Evolutionary conservation across 208 protist genomes (phyloP).

Genomic region (Leishmania braziliensis): DNA sequence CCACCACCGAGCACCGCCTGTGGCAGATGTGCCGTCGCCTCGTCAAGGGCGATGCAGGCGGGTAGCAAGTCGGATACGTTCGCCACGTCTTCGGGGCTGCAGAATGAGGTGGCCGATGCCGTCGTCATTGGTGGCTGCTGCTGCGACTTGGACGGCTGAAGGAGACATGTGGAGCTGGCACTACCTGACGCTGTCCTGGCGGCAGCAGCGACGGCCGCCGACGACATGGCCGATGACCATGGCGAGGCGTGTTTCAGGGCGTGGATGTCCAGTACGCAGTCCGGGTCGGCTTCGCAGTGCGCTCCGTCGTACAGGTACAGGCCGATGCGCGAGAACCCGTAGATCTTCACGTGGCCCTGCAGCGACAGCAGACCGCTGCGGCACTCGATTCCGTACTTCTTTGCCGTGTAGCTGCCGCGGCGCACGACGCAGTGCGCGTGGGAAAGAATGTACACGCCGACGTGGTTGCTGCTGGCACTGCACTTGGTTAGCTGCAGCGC

Average conservation of each 20-base stretch:
- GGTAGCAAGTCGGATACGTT: slow-evolving; percentile 39
- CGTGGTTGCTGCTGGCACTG: slow-evolving; percentile 62
- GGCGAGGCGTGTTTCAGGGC: slow-evolving; percentile 8
- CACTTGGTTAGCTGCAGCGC: slow-evolving; percentile 54
- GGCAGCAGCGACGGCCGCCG: not conserved
- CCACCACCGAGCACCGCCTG: slow-evolving; percentile 62
- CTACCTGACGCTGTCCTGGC: slow-evolving; percentile 6
- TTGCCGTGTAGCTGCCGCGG: slow-evolving; percentile 57
- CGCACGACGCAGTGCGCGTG: slow-evolving; percentile 61
- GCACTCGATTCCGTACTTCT: slow-evolving; percentile 62
- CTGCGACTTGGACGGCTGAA: not conserved
- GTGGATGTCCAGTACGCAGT: slow-evolving; percentile 64
- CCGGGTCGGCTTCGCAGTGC: slow-evolving; percentile 30
- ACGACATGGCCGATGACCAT: not conserved
- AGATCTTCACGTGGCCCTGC: slow-evolving; percentile 67
- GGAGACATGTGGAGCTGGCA: not conserved
- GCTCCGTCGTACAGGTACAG: slow-evolving; percentile 59
- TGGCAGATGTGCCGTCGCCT: slow-evolving; percentile 51
- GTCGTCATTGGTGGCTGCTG: not conserved
- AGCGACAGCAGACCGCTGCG: slow-evolving; percentile 57
- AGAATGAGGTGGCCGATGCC: not conserved
- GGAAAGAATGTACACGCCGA: slow-evolving; percentile 67
- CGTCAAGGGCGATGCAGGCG: slow-evolving; percentile 58
- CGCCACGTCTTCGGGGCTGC: slow-evolving; percentile 5
- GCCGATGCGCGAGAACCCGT: slow-evolving; percentile 63